Base-by-base conservation (phyloP, 2,329 filamentous ascomycete genomes). In the Pseudocercospora macadamiae region DNA sequence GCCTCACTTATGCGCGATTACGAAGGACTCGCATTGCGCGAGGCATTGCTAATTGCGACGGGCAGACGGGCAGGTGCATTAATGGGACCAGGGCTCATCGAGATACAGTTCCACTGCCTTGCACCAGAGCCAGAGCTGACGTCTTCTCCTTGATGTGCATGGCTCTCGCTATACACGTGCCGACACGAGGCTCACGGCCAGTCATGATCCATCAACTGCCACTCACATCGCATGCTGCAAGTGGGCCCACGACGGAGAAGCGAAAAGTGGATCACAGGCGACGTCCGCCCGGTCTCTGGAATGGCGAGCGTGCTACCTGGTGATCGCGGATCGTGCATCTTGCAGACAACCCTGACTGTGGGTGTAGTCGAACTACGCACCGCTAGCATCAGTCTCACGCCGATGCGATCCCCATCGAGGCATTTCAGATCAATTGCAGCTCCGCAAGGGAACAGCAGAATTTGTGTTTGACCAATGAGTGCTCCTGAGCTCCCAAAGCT, bases 401-500 rank as follows among this genome's bases (percentile, higher is more conserved):
- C 51, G 28, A 53, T 42, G 36, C 32, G 26, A 4, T 23, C 21
- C 51, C 12, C 34, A 37, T 16, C 25, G 52, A 39, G 28, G 42
- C 42, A 62, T 32, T 23, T 56, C 47, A 36, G 18, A 18, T 44
- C 36, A 25, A 54, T 26, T 54, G 56, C 56, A 59, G 56, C 53
- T 57, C 54, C 44, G 56, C 53, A 59, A 57, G 60, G 56, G 54
- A 44, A 51, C 21, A 26, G 51, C 42, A 34, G 45, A 57, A 54
- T 55, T 30, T 25, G 12, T 14, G 16, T 25, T n/a, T 14, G 44
- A 54, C 60, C 60, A 62, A 59, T 59, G 37, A 51, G 8, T 37
- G 39, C 21, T 14, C 16, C 18, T 18, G n/a, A 42, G 16, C 39
- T 26, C 21, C 16, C 28, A 51, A 30, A 39, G 57, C 53, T 52